Conservation (phyloP, 2,329 filamentous ascomycete genomes). For the Trichoderma atroviride region DNA sequence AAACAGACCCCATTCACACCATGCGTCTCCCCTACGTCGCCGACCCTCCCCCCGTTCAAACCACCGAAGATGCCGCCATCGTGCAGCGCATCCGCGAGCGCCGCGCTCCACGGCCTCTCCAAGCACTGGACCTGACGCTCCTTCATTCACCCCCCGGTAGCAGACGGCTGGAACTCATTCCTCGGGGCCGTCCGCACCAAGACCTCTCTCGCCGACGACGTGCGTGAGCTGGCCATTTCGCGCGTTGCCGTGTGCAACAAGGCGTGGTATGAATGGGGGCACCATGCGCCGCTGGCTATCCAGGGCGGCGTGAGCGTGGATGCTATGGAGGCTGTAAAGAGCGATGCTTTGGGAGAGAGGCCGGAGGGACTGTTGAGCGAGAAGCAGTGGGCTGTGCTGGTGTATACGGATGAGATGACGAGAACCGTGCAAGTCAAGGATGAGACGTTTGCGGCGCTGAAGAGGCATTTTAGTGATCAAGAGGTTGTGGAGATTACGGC, state of each 20-base stretch:
- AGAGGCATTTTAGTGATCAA: slow-evolving; percentile 63
- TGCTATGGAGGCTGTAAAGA: slow-evolving; percentile 51
- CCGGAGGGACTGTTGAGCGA: slow-evolving; percentile 55
- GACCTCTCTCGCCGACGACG: slow-evolving; percentile 52
- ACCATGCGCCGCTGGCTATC: slow-evolving; percentile 71
- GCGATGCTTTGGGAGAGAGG: slow-evolving; percentile 36
- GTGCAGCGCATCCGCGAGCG: slow-evolving; percentile 66
- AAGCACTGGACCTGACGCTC: slow-evolving; percentile 74
- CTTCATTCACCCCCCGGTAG: slow-evolving; percentile 73
- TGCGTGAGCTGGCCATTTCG: slow-evolving; percentile 79
- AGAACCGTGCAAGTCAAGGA: slow-evolving; percentile 70
- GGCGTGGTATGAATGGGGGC: slow-evolving; percentile 84
- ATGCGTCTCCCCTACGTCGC: slow-evolving; percentile 71
- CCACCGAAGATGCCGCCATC: slow-evolving; percentile 56
- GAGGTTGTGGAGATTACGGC: slow-evolving; percentile 82
- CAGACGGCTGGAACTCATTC: slow-evolving; percentile 75
- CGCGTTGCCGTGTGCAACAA: slow-evolving; percentile 78
- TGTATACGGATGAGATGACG: slow-evolving; percentile 85
- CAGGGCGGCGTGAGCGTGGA: slow-evolving; percentile 59
- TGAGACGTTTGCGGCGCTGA: slow-evolving; percentile 66
- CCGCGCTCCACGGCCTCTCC: slow-evolving; percentile 69
- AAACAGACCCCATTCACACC: slow-evolving; percentile 1
- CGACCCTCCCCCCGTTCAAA: slow-evolving; percentile 51
- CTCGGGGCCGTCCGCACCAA: slow-evolving; percentile 64
- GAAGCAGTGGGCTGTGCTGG: slow-evolving; percentile 68